Base-by-base conservation (phyloP, 441 rosid genomes). In the Adansonia grandidieri region DNA sequence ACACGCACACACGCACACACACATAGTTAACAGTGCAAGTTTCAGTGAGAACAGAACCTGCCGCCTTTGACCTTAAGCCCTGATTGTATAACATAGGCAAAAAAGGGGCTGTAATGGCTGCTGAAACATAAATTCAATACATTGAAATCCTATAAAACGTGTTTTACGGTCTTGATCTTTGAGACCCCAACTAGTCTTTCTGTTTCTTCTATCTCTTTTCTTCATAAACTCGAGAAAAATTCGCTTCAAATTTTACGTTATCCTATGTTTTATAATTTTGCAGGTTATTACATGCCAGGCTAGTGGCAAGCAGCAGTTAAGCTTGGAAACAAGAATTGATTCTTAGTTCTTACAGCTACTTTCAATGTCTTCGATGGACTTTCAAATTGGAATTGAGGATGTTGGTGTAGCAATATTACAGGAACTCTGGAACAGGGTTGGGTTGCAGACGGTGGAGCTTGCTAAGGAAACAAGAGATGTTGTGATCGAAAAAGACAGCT, bases 381-480 rank as follows among this genome's bases (percentile, higher is more conserved):
- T 60, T 5, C 47, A 66, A 70, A 15, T 74, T 50, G 85, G 86
- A 69, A 37, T 82, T 66, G 81, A 79, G 72, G 88, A 81, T 71
- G 80, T 78, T 13, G 86, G 83, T n/a, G 20, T 37, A 6, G 86
- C 83, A 40, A 73, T 77, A 7, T 74, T 84, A 64, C 91, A 85
- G 75, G 91, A 86, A 61, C 64, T 81, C 9, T 86, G 87, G 85
- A 85, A 82, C 75, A 77, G 56, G 45, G 87, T 85, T 42, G 79
- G 86, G 2, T 37, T 79, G 66, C 86, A 80, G 63, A 81, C 85
- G 0, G 68, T 56, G 75, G 78, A 82, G 48, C 85, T 88, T 7
- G 87, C 58, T 2, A 60, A 68, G 1, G 87, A 88, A 73, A 81
- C 89, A n/a, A 83, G 64, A 74, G 88, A 85, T 53, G 79, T 81